Evolutionary conservation across 257 asterid species (phyloP), one percentile per base, ranked within the genome.

Genomic region (Solanum boliviense): DNA sequence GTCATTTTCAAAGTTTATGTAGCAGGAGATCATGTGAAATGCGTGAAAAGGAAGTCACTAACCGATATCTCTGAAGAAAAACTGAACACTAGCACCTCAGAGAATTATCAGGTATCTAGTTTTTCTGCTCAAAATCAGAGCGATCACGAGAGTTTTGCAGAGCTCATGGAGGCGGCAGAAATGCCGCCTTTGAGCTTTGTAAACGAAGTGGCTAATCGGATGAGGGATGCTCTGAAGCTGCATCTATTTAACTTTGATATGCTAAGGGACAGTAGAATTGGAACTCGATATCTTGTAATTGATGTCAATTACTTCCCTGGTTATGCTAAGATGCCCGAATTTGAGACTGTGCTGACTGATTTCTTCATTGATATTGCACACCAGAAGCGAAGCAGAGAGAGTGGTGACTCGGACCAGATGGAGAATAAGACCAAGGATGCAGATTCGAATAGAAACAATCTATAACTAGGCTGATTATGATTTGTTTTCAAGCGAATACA

Each of bases 301-400:
- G 99, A 96, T 91, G 93, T 96, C 35, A 94, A 96, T 88, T 95
- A 94, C 94, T 94, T 96, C 76, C 99, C 99, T 1, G 98, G 98
- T 44, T 95, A 93, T 84, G 96, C 95, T 1, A 96, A 96, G 93
- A 87, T 95, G 92, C 98, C 98, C 3, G 23, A 79, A 27, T 95
- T 92, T 65, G 98, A 95, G 91, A 87, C 90, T 29, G 74, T 95
- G 62, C 82, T 96, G 75, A 93, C 95, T 20, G 94, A 93, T 86
- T 96, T 96, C 85, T 91, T 96, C 87, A 93, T 94, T 38, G 97
- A 92, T 86, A 74, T 93, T 87, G 87, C 92, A 89, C 89, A 86
- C 84, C 76, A 84, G 44, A 67, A 36, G 31, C 89, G 88, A 82
- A 70, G 52, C 9, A 21, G 27, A 25, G 34, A 31, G 71, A 5